Percentiles rank a stretch among this genome's conserved stretches.
phyloP scores from a whole-genome alignment of 2,329 filamentous ascomycete genomes.

The Nemania sp. region DNA sequence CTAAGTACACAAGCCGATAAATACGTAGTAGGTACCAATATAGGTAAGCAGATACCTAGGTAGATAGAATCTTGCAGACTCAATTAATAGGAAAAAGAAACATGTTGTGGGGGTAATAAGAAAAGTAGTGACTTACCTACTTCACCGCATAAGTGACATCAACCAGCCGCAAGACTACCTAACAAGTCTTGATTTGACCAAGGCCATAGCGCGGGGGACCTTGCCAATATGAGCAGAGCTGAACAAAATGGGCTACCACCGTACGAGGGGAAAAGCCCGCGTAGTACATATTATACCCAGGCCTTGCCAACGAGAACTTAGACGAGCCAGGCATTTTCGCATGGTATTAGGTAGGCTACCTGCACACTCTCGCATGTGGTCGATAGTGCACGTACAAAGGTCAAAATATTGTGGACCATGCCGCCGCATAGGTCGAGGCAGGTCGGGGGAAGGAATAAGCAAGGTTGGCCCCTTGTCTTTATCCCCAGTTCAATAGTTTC shows the following conservation, averaged over 20 bases:
- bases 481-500: slow-evolving; percentile 8
- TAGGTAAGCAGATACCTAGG: too few relatives aligned
- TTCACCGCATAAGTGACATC: slow-evolving; percentile 28
- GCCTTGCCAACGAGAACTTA: background rate
- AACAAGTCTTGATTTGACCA: slow-evolving; percentile 21
- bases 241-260: slow-evolving; percentile 13
- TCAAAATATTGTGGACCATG: slow-evolving; percentile 16
- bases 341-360: background rate
- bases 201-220: slow-evolving; percentile 15
- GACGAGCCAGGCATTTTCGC: background rate
- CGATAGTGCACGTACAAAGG: background rate
- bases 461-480: slow-evolving; percentile 8
- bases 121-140: slow-evolving; percentile 7
- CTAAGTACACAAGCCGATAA: background rate
- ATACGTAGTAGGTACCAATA: background rate
- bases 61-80: background rate
- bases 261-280: background rate
- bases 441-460: background rate
- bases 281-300: background rate
- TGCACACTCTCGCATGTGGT: background rate
- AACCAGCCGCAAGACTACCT: slow-evolving; percentile 22
- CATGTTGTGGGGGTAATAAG: slow-evolving; percentile 5
- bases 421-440: slow-evolving; percentile 2
- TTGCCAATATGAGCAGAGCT: slow-evolving; percentile 18
- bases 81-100: slow-evolving; percentile 25